These are phyloP conservation scores for Agaricus bisporus DNA, from an alignment of 768 basidiomycete species.

Conservation along the genomic window DNA sequence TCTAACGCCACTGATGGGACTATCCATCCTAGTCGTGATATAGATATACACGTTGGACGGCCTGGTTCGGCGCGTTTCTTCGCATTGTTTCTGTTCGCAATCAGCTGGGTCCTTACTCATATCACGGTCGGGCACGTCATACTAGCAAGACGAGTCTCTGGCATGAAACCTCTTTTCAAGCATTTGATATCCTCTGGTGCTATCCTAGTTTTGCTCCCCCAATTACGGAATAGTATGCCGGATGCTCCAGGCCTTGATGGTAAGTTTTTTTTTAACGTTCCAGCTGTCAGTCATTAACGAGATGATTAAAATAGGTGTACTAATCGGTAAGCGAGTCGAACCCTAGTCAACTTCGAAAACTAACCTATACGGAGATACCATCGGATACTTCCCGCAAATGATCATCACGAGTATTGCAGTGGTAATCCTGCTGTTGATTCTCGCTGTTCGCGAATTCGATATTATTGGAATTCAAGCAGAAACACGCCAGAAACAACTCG, in stretches of 20 bases:
- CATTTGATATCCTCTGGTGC: slow-evolving; percentile 33
- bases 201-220: slow-evolving; percentile 41
- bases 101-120: slow-evolving; percentile 53
- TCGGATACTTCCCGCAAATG: slow-evolving; percentile 59
- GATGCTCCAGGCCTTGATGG: slow-evolving; percentile 48
- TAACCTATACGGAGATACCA: slow-evolving; percentile 31
- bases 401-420: slow-evolving; percentile 35
- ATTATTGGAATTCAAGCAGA: slow-evolving; percentile 11
- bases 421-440: slow-evolving; percentile 33
- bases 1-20: slow-evolving; percentile 4
- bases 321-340: slow-evolving; percentile 33
- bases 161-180: slow-evolving; percentile 25
- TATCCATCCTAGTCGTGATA: slow-evolving; percentile 30
- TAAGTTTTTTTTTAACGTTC: slow-evolving; percentile 14
- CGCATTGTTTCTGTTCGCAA: slow-evolving; percentile 37
- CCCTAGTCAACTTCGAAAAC: neutral
- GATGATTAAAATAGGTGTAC: slow-evolving; percentile 27
- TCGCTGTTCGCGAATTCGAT: slow-evolving; percentile 37
- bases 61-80: slow-evolving; percentile 40
- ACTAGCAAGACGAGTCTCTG: slow-evolving; percentile 30
- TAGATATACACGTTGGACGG: slow-evolving; percentile 38
- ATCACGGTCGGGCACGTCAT: slow-evolving; percentile 40
- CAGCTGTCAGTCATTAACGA: neutral
- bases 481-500: neutral
- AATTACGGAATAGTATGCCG: slow-evolving; percentile 49